A percentile compares a stretch with the other conserved stretches of the same genome.
Conservation (phyloP, 495 filamentous ascomycete species). For the Talaromyces nanjingensis region DNA sequence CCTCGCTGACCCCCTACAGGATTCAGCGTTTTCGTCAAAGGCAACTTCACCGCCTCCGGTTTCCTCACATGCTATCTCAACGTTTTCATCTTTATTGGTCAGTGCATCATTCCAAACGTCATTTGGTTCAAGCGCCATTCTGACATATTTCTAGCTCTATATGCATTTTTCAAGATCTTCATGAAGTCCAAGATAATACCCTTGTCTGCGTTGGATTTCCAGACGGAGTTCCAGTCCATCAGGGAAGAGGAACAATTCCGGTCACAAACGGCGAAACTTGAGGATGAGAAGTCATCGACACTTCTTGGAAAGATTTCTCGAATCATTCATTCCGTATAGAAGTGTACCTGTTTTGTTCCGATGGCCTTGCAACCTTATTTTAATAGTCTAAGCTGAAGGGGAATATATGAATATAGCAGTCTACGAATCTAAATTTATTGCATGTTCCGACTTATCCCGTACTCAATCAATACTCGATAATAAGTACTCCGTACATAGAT, state of each 20-base stretch:
- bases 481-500: background rate
- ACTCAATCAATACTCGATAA: background rate
- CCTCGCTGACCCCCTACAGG: background rate
- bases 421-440: background rate
- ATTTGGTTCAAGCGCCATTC: background rate
- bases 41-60: conserved; percentile 42
- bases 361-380: background rate
- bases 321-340: background rate
- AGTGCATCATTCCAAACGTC: conserved; percentile 12
- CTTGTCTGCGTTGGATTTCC: background rate
- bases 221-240: background rate
- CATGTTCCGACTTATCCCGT: background rate
- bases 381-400: background rate
- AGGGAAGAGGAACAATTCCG: conserved; percentile 1
- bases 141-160: conserved; percentile 14
- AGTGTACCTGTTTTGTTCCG: background rate
- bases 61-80: conserved; percentile 59
- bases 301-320: background rate
- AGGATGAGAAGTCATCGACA: background rate
- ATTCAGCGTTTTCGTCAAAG: conserved; percentile 3
- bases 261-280: background rate
- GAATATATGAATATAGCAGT: background rate
- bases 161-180: conserved; percentile 51
- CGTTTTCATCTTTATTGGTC: conserved; percentile 51
- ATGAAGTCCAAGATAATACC: conserved; percentile 21